Evolutionary conservation across 1,284 basidiomycete genomes (phyloP).

Genomic region (Leccinum pachyderme): DNA sequence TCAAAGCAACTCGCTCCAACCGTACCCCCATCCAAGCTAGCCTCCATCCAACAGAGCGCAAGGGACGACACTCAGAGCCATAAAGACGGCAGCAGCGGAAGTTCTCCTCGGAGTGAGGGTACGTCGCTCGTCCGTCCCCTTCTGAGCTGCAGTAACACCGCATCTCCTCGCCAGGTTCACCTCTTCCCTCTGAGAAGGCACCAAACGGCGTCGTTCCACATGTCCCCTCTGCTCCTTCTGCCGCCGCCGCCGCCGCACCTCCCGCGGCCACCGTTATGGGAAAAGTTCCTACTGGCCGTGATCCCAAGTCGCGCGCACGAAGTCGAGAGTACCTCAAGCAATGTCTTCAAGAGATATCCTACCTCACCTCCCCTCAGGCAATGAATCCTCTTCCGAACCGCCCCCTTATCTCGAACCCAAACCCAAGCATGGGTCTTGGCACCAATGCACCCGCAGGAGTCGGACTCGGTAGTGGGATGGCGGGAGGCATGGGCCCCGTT

Average conservation of each 20-base stretch:
- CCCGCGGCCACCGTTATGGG: conserved; percentile 46
- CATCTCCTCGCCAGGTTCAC: conserved; percentile 52
- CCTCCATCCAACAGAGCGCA: conserved; percentile 58
- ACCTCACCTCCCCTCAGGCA: conserved; percentile 93
- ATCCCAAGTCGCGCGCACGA: conserved; percentile 91
- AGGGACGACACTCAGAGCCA: conserved; percentile 69
- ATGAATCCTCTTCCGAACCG: conserved; percentile 94
- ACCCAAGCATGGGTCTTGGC: conserved; percentile 37
- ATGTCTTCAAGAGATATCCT: conserved; percentile 97
- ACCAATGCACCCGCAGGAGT: conserved; percentile 13
- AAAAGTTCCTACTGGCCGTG: conserved; percentile 75
- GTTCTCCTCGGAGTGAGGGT: conserved; percentile 83
- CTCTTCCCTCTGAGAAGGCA: conserved; percentile 67
- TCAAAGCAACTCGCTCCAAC: conserved; percentile 74
- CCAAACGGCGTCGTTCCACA: conserved; percentile 56
- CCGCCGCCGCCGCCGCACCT: conserved; percentile 30
- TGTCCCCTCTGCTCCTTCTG: conserved; percentile 53
- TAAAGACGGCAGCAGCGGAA: conserved; percentile 73
- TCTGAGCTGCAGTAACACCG: background rate
- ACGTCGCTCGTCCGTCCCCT: conserved; percentile 20
- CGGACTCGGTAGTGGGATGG: conserved; percentile 13
- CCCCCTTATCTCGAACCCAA: conserved; percentile 66
- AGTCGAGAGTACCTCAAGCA: conserved; percentile 98
- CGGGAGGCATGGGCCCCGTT: conserved; percentile 10
- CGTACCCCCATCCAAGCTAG: conserved; percentile 58